Evolutionary conservation across 768 basidiomycete genomes (phyloP).

Genomic region (Termitomyces sp.): DNA sequence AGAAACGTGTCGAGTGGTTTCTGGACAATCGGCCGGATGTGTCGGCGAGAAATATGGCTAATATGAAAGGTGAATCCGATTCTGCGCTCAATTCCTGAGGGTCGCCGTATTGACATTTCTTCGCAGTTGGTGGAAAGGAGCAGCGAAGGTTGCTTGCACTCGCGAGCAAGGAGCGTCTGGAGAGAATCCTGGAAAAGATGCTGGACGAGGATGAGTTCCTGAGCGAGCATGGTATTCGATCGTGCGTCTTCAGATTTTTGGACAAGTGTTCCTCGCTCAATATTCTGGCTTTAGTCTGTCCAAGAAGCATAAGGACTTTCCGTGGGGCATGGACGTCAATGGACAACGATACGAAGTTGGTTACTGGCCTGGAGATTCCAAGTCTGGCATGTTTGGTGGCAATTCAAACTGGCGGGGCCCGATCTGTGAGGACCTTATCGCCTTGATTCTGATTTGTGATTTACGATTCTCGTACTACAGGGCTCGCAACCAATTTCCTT

Average conservation of each 20-base stretch:
- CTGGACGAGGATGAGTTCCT: slow-evolving; percentile 96
- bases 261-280: neutral
- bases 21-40: slow-evolving; percentile 89
- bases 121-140: slow-evolving; percentile 61
- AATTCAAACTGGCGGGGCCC: slow-evolving; percentile 98
- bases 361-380: slow-evolving; percentile 98
- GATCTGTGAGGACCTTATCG: slow-evolving; percentile 52
- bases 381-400: slow-evolving; percentile 97
- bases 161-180: slow-evolving; percentile 87
- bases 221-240: slow-evolving; percentile 93
- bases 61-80: slow-evolving; percentile 71
- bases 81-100: neutral
- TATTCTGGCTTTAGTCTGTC: slow-evolving; percentile 60
- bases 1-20: slow-evolving; percentile 99
- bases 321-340: slow-evolving; percentile 94
- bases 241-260: slow-evolving; percentile 49
- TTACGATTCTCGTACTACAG: slow-evolving; percentile 32
- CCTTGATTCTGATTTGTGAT: neutral
- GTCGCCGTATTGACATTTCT: neutral
- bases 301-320: slow-evolving; percentile 84
- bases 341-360: slow-evolving; percentile 89
- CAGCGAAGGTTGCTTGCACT: slow-evolving; percentile 88
- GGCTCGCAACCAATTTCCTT: slow-evolving; percentile 96
- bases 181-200: slow-evolving; percentile 93
- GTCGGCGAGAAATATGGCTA: slow-evolving; percentile 90